Conservation (phyloP, 768 basidiomycete species). For the Sutorius australiensis region DNA sequence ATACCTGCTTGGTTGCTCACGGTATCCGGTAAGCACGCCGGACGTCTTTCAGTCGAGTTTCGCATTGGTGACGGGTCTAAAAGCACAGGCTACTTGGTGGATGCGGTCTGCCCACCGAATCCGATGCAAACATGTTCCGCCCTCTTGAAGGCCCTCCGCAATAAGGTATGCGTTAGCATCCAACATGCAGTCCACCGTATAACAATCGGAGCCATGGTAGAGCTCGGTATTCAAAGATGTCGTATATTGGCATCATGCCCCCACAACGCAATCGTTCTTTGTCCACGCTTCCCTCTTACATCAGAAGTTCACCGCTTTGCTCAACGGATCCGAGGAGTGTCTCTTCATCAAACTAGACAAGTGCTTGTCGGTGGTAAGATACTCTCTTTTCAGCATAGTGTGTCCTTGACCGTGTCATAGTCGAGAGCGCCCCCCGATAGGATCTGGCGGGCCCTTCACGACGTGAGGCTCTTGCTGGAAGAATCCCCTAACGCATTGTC, state of each 20-base stretch:
- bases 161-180: constrained; percentile 31
- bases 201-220: background rate
- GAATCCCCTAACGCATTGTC: constrained; percentile 14
- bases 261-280: constrained; percentile 52
- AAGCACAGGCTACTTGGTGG: constrained; percentile 48
- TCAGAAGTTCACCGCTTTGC: constrained; percentile 6
- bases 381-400: background rate
- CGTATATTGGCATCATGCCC: constrained; percentile 43
- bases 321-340: background rate
- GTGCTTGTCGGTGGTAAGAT: constrained; percentile 18
- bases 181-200: background rate
- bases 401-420: constrained; percentile 12
- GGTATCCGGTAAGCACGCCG: constrained; percentile 37
- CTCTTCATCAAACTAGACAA: constrained; percentile 20
- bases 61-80: background rate
- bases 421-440: constrained; percentile 6
- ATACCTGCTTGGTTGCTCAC: constrained; percentile 41
- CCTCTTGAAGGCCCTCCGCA: constrained; percentile 39
- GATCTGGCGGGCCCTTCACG: constrained; percentile 13
- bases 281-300: constrained; percentile 37
- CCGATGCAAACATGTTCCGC: constrained; percentile 33
- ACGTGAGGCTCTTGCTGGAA: constrained; percentile 3
- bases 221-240: constrained; percentile 38
- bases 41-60: background rate
- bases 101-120: constrained; percentile 36